Percentiles rank a stretch among this genome's conserved stretches.
Conservation (phyloP, 129 eudicot genomes). For the Erigeron canadensis region DNA sequence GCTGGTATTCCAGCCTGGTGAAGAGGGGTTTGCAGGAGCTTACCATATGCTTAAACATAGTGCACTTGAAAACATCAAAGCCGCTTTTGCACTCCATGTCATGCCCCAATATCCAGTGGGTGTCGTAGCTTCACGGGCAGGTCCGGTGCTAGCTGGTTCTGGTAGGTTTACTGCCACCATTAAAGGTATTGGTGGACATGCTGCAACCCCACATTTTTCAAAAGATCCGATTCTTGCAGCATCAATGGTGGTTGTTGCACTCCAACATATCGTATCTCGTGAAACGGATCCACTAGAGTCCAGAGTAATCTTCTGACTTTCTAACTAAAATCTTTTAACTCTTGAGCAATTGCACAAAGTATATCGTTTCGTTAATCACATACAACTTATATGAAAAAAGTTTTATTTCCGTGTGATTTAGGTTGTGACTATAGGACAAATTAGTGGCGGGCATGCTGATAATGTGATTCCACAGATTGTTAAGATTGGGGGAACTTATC, state of each 20-base stretch:
- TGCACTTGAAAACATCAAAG: conserved; percentile 49
- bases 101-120: conserved; percentile 47
- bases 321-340: background rate
- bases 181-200: conserved; percentile 63
- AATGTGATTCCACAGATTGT: conserved; percentile 72
- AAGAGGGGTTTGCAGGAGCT: conserved; percentile 65
- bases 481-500: conserved; percentile 69
- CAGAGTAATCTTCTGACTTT: conserved; percentile 43
- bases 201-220: conserved; percentile 47
- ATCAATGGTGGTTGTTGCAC: conserved; percentile 52
- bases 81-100: conserved; percentile 56
- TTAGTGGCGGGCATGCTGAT: conserved; percentile 53
- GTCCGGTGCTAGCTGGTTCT: conserved; percentile 60
- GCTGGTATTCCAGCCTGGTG: conserved; percentile 73
- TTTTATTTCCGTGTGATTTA: background rate
- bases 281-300: conserved; percentile 65
- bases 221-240: conserved; percentile 66
- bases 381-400: background rate
- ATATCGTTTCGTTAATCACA: background rate
- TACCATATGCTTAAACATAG: conserved; percentile 60
- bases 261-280: conserved; percentile 69
- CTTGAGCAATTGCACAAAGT: background rate
- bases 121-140: conserved; percentile 52
- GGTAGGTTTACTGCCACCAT: conserved; percentile 53
- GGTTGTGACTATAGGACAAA: conserved; percentile 61